Base-by-base conservation (phyloP, 306 rosid genomes). In the Inga oerstediana region DNA sequence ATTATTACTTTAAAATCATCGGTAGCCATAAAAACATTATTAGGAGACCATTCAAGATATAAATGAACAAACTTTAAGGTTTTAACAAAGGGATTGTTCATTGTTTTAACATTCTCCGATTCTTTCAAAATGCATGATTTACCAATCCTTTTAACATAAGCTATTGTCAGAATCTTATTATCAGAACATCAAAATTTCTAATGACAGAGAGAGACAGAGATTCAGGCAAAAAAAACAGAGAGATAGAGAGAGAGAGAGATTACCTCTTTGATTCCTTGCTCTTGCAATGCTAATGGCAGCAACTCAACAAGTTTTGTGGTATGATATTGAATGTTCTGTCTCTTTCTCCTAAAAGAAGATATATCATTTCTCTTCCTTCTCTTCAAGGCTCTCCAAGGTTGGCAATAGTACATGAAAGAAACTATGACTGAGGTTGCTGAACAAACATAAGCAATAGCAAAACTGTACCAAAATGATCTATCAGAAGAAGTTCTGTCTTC, bases 221-320 rank as follows among this genome's bases (percentile, higher is more conserved):
- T 45, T 45, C 6, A 5, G 43, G 43, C 8, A 39, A 6, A 37
- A 35, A 35, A 37, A 4, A 37, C 41, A 37, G 39, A 37, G 41
- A 37, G 41, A 20, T 27, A 32, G 34, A 32, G 34, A 32, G 7
- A 15, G 30, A 27, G 8, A 16, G 77, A 76, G 78, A 76, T 1
- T 24, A 88, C 87, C 89, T 86, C 80, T 78, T 81, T 65, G 71
- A 41, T 67, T 59, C 58, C 54, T 46, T 78, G 13, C 35, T 82
- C 69, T 67, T 35, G 81, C 49, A n/a, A 6, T 24, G 34, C 69
- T 46, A 27, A 41, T 44, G 80, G 64, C 19, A 74, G 75, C 77
- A 83, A 35, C 22, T 85, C 69, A 45, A 30, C 75, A n/a, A 39
- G 52, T 12, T 58, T 20, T 37, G 16, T 39, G 9, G 83, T 24